Conservation (phyloP, 441 rosid genomes). For the Theobroma grandiflorum region DNA sequence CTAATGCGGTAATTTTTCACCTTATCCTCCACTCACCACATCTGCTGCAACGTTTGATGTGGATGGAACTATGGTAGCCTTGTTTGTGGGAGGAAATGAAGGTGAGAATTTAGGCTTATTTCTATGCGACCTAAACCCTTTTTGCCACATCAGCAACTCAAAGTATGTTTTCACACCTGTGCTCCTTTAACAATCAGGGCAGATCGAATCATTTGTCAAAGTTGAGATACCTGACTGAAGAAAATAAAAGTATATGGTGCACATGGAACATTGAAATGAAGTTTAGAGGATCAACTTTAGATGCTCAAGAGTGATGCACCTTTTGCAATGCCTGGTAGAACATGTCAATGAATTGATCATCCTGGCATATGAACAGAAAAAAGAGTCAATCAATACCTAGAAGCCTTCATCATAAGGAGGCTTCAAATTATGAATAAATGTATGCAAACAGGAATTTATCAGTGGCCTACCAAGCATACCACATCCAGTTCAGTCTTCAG, state of each 20-base stretch:
- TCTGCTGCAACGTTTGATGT: neutral
- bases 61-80: neutral
- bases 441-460: neutral
- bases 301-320: slow-evolving; percentile 51
- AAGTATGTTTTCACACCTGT: neutral
- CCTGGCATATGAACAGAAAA: slow-evolving; percentile 44
- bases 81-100: neutral
- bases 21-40: neutral
- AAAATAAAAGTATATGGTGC: neutral
- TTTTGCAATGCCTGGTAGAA: slow-evolving; percentile 62
- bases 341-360: slow-evolving; percentile 68
- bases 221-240: slow-evolving; percentile 10
- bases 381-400: slow-evolving; percentile 6
- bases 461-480: neutral
- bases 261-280: neutral
- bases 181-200: neutral
- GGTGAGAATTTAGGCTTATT: neutral
- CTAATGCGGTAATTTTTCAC: neutral
- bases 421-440: neutral
- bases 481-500: neutral
- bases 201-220: neutral
- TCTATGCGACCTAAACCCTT: neutral
- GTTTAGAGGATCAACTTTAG: neutral
- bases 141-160: neutral
- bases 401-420: neutral